Evolutionary conservation across 2,329 filamentous ascomycete species (phyloP), one percentile per base, ranked within the genome.

Genomic region (Fusarium paranaense): DNA sequence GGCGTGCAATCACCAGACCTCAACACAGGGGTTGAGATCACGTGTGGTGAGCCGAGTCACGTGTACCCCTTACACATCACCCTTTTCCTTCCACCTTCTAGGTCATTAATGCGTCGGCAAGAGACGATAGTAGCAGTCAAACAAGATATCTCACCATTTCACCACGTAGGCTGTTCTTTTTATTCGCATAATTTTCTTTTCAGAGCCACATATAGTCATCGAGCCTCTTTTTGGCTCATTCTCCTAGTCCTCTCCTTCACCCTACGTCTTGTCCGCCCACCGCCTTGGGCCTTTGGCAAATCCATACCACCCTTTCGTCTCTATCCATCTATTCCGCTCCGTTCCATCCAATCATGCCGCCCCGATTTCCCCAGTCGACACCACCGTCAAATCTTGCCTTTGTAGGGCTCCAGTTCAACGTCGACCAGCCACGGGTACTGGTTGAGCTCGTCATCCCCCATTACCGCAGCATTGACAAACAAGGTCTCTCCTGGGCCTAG

Each of bases 401-500:
- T 4, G 2, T 20, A 18, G 2, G 25, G 8, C 6, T 67, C 58
- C 1, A 76, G 38, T 25, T 75, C 74, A 11, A 75, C 20, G 0
- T 71, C 61, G 18, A 77, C 16, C 0, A 74, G 37, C 72, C 72
- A 77, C 2, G 74, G 64, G 2, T 60, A n/a, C 3, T 77, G 68
- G 1, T 2, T 18, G 3, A 75, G 38, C 1, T 33, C 61, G 0
- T 45, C 64, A 30, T 58, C 54, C 11, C 22, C 66, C 62, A 60
- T 66, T 2, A 74, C 16, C 16, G 75, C 66, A 14, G 74, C 68
- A 14, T 77, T 77, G 27, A 76, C 32, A 42, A 77, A 77, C 1
- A 77, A 27, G 0, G 74, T 77, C 27, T 75, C 8, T 0, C 33
- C 60, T 1, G 14, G 0, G 9, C 18, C 1, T 0, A 76, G 14